Conservation (phyloP, 345 rosid genomes). For the Eucalyptus paniculata region DNA sequence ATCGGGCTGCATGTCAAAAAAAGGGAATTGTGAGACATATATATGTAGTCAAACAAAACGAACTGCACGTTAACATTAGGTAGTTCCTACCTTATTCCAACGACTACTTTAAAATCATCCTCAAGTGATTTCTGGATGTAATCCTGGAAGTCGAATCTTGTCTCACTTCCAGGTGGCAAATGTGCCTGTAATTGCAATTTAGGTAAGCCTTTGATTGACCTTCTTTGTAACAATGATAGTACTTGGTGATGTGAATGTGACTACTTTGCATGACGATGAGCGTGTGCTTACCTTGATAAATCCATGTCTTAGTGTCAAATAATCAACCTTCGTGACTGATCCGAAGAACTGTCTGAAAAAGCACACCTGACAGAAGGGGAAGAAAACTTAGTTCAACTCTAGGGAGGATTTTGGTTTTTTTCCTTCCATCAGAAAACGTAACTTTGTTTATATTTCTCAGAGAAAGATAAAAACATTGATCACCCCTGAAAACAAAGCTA, state of each 20-base stretch:
- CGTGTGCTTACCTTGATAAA: constrained; percentile 49
- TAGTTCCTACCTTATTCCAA: constrained; percentile 57
- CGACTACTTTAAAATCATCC: constrained; percentile 82
- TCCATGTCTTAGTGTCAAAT: constrained; percentile 88
- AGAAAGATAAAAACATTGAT: neutral
- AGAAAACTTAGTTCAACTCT: neutral
- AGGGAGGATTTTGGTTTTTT: neutral
- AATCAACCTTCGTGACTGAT: constrained; percentile 87
- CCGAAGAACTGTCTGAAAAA: constrained; percentile 92
- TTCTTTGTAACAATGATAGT: neutral
- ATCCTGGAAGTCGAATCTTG: constrained; percentile 66
- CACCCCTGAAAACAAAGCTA: neutral
- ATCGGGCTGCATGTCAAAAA: constrained; percentile 44
- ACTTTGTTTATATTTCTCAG: neutral
- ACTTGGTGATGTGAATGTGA: neutral
- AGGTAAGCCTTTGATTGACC: neutral
- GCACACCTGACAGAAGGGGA: constrained; percentile 45
- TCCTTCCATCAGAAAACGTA: neutral
- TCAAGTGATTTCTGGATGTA: constrained; percentile 85
- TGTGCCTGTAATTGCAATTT: constrained; percentile 54
- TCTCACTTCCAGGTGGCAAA: constrained; percentile 69
- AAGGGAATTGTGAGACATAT: neutral
- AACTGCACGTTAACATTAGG: neutral
- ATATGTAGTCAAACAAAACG: neutral
- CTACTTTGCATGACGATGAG: neutral